Base-by-base conservation (phyloP, 768 basidiomycete genomes). In the Leccinum disarticulatum region DNA sequence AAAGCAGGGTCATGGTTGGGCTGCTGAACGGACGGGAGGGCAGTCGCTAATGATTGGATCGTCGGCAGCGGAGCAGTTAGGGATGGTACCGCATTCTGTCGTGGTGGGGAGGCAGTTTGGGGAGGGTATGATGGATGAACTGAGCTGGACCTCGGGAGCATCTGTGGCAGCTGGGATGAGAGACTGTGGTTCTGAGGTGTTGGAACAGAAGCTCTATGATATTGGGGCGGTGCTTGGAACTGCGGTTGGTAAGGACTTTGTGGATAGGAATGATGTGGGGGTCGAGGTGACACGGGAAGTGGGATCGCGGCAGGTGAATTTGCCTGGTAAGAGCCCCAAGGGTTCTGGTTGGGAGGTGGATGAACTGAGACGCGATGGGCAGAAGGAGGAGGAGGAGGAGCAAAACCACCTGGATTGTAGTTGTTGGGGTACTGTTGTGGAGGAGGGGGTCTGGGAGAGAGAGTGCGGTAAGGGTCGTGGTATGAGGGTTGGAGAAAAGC, bases 51-150 rank as follows among this genome's bases (percentile, higher is more conserved):
- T 0, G 82, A 79, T 17, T 84, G 68, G 46, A 89, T 72, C n/a
- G 83, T 80, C 1, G 93, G 91, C 0, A 92, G 76, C 4, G 88
- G 81, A 0, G 85, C 84, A 0, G 88, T 89, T 8, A 93, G 79
- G 1, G 82, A 78, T 3, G 85, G 81, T 1, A 66, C 64, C 10
- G 65, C 66, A 7, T 59, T 60, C 27, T 67, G 64, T 22, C 66
- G 59, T 4, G 73, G 61, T 2, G 70, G 69, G 15, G 74, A 67
- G n/a, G 67, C n/a, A 0, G 59, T 13, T 54, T 66, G 68, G 6
- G 62, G 68, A 54, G 69, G 33, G 52, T 66, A 68, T 0, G 60
- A 14, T 28, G 52, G 70, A 54, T 56, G 66, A 25, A 57, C 63
- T 14, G 63, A 60, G 60, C 48, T 60, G 59, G 48, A 5, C 47